phyloP scores from a whole-genome alignment of 2,329 filamentous ascomycete genomes.

The Zymoseptoria crescenta region DNA sequence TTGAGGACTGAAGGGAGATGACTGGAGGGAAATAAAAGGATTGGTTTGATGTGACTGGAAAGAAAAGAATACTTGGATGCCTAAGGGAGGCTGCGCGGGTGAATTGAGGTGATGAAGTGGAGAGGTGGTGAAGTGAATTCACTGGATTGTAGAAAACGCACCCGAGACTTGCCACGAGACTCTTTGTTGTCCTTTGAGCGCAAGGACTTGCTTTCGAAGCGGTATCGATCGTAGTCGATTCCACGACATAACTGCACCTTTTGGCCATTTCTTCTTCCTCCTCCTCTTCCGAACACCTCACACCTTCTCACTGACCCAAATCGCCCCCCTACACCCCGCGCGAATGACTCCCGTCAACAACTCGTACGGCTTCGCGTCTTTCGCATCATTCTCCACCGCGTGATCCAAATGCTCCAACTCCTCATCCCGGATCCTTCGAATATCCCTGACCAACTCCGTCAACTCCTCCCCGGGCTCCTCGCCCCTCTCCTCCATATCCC shows the following conservation, averaged over 20 bases:
- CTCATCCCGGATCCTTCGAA: constrained; percentile 84
- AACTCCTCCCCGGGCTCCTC: constrained; percentile 77
- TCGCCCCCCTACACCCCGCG: constrained; percentile 83
- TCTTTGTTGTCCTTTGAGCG: not conserved
- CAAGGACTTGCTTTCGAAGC: not conserved
- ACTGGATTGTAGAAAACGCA: not conserved
- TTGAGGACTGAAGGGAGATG: not conserved
- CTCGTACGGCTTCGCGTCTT: constrained; percentile 83
- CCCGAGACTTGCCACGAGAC: not conserved
- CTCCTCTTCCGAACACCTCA: constrained; percentile 28
- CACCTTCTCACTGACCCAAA: constrained; percentile 77
- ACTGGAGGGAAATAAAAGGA: not conserved
- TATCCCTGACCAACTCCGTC: constrained; percentile 59
- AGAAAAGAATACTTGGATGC: not conserved
- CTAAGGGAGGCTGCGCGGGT: not conserved
- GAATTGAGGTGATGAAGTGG: not conserved
- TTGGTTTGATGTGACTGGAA: not conserved
- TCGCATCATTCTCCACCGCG: constrained; percentile 86
- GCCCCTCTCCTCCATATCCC: constrained; percentile 65
- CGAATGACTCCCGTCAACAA: constrained; percentile 79
- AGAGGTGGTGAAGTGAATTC: not conserved
- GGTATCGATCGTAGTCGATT: not conserved
- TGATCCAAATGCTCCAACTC: constrained; percentile 95
- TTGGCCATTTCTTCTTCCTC: not conserved
- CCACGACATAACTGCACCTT: not conserved